phyloP scores from a whole-genome alignment of 441 rosid species.

The Capsella rubella region DNA sequence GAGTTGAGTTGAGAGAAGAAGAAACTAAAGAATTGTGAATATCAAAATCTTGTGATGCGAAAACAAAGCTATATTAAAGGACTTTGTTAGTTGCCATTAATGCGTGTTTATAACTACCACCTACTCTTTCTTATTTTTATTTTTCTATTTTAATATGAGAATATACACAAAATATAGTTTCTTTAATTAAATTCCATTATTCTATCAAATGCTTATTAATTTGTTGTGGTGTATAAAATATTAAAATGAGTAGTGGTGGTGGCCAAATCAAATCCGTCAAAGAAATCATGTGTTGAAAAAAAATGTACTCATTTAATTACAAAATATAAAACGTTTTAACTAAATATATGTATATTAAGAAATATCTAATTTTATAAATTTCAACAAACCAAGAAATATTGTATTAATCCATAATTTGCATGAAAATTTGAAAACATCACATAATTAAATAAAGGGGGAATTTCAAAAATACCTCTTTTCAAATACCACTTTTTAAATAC shows the following conservation, averaged over 20 bases:
- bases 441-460: too few species aligned
- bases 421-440: too few species aligned
- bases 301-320: too few species aligned
- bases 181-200: not conserved
- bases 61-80: slow-evolving; percentile 33
- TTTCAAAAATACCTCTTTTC: too few species aligned
- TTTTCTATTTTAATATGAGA: not conserved
- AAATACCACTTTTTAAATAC: too few species aligned
- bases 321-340: too few species aligned
- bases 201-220: not conserved
- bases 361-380: too few species aligned
- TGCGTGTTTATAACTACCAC: slow-evolving; percentile 43
- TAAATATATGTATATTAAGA: too few species aligned
- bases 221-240: not conserved
- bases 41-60: slow-evolving; percentile 2
- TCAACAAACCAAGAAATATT: too few species aligned
- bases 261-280: not conserved
- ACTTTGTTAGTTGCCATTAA: slow-evolving; percentile 30
- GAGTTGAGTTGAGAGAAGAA: slow-evolving; percentile 10
- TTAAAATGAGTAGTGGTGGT: not conserved
- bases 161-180: not conserved
- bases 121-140: slow-evolving; percentile 7
- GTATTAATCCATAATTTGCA: too few species aligned
- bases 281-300: not conserved
- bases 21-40: not conserved